Evolutionary conservation across 1,284 basidiomycete genomes (phyloP).

Genomic region (Heliocybe sulcata): DNA sequence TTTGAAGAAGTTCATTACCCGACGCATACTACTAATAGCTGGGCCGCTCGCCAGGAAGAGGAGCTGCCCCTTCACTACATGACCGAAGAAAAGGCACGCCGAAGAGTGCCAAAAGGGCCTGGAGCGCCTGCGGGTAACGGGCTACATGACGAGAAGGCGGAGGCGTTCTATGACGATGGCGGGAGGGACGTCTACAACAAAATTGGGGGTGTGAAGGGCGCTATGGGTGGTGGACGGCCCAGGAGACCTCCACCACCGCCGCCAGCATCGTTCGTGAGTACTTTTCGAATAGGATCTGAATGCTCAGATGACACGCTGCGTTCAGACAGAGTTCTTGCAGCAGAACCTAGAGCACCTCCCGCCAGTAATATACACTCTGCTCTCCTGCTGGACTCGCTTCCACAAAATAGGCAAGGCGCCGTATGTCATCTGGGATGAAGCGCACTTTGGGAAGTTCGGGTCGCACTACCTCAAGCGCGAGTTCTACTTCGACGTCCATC

Average conservation of each 20-base stretch:
- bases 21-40: conserved; percentile 27
- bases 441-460: conserved; percentile 97
- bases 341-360: conserved; percentile 83
- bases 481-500: conserved; percentile 98
- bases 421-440: conserved; percentile 96
- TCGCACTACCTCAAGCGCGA: conserved; percentile 94
- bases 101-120: conserved; percentile 44
- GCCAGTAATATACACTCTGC: conserved; percentile 83
- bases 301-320: background rate
- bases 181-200: conserved; percentile 74
- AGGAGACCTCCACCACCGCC: conserved; percentile 57
- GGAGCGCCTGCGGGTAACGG: conserved; percentile 26
- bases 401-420: conserved; percentile 89
- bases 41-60: conserved; percentile 35
- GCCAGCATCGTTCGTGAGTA: conserved; percentile 61
- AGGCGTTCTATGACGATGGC: conserved; percentile 47
- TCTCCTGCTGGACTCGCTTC: conserved; percentile 92
- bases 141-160: conserved; percentile 26
- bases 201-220: conserved; percentile 29
- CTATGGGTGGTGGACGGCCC: conserved; percentile 52
- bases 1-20: conserved; percentile 68
- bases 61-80: conserved; percentile 66
- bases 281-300: background rate
- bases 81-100: conserved; percentile 60
- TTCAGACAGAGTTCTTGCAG: conserved; percentile 67